These are phyloP conservation scores for Tolypocladium sp. DNA, from an alignment of 2,329 filamentous ascomycete genomes.

Conservation along the genomic window DNA sequence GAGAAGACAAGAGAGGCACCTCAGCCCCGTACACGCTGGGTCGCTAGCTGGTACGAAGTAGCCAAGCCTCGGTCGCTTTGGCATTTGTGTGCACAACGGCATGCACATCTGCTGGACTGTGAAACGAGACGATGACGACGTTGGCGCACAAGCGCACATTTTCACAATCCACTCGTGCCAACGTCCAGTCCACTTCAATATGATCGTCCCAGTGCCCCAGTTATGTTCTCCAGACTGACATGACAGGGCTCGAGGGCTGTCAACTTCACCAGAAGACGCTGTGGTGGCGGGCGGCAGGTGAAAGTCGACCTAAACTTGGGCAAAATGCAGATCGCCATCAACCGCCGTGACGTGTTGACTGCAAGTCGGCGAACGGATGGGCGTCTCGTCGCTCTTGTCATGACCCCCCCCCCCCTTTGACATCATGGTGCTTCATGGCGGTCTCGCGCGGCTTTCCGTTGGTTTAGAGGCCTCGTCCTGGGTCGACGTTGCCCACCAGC, in stretches of 20 bases:
- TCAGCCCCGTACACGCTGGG: neutral
- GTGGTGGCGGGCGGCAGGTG: neutral
- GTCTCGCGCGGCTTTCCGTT: neutral
- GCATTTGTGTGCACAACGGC: neutral
- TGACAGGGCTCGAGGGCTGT: neutral
- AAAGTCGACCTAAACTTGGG: neutral
- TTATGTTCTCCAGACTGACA: neutral
- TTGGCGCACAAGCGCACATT: neutral
- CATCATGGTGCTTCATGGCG: neutral
- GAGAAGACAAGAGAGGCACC: neutral
- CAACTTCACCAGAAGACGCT: neutral
- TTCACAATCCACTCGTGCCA: neutral
- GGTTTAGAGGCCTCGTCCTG: neutral
- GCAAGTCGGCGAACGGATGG: neutral
- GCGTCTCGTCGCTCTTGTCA: neutral
- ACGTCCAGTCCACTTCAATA: neutral
- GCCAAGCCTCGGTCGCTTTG: neutral
- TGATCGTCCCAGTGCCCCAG: neutral
- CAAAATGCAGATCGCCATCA: conserved; percentile 1
- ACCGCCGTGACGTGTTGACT: neutral
- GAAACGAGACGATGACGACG: conserved; percentile 5
- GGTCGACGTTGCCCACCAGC: neutral
- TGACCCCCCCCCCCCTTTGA: neutral
- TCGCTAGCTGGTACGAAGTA: neutral
- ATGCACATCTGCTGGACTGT: neutral